Percentiles rank a stretch among this genome's conserved stretches.
Conservation (phyloP, 2,329 filamentous ascomycete species). For the Didymella pomorum region DNA sequence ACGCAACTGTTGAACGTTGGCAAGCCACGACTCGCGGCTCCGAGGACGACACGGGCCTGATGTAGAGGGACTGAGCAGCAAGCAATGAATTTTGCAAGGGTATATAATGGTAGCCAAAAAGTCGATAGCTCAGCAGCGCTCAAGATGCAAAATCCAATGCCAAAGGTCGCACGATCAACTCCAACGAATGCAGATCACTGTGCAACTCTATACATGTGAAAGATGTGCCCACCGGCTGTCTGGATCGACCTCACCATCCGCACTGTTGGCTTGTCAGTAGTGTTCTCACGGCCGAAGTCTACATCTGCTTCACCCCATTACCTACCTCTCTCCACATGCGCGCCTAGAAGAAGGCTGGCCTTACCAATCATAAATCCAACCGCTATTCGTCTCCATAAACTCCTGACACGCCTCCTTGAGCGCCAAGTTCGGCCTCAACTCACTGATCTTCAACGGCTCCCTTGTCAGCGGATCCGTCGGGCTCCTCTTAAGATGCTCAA, state of each 20-base stretch:
- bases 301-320: slow-evolving; percentile 5
- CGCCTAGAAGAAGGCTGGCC: slow-evolving; percentile 30
- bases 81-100: too few relatives aligned
- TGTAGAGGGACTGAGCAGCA: too few relatives aligned
- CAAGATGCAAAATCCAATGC: too few relatives aligned
- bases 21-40: too few relatives aligned
- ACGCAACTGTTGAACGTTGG: too few relatives aligned
- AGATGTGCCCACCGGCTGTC: slow-evolving; percentile 44
- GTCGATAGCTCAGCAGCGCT: too few relatives aligned
- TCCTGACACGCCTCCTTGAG: slow-evolving; percentile 84
- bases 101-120: too few relatives aligned
- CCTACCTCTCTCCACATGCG: slow-evolving; percentile 22
- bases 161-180: too few relatives aligned
- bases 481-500: slow-evolving; percentile 81
- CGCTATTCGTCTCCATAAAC: slow-evolving; percentile 79
- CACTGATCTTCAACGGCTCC: slow-evolving; percentile 71
- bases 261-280: slow-evolving; percentile 37
- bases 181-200: too few relatives aligned
- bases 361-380: slow-evolving; percentile 92
- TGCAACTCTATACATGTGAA: slow-evolving; percentile 16
- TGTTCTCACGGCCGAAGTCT: not conserved
- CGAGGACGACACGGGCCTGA: too few relatives aligned
- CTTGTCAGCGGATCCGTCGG: slow-evolving; percentile 84
- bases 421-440: slow-evolving; percentile 82
- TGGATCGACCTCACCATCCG: slow-evolving; percentile 35